Base-by-base conservation (phyloP, 176 grass and related monocot genomes). In the Zoysia pacifica region DNA sequence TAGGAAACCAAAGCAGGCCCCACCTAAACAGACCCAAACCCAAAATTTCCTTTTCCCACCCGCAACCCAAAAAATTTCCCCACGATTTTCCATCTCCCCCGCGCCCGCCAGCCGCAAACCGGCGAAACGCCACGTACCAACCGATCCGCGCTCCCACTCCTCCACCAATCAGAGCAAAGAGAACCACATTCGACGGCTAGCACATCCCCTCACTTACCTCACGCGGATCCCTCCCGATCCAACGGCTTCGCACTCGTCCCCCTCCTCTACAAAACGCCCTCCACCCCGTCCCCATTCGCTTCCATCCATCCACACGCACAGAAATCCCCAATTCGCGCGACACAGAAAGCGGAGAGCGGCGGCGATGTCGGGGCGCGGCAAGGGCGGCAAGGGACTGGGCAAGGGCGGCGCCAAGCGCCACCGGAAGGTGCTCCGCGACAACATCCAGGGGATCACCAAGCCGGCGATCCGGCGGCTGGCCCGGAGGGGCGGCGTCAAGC, bases 371-470 rank as follows among this genome's bases (percentile, higher is more conserved):
- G 94, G 94, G 2, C 91, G 89, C 11, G 94, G 94, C 9, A 97
- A 97, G 85, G 91, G 94, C n/a, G 94, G 87, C 63, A 97, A 97
- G 85, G 94, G 94, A 4, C 39, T 97, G 58, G 91, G 91, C 4
- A 97, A 97, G 91, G 94, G 94, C 61, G 94, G 91, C 15, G 91
- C 94, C 14, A 97, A 97, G 89, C 86, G 94, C 16, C 94, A 97
- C 78, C 75, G 94, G 16, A 97, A 97, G 91, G 94, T 97, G 10
- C 91, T 93, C 3, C 89, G 89, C 41, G 91, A 97, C 70, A 97
- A 97, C 86, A 97, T 97, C 77, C 91, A 97, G 91, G 94, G 94
- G 4, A 93, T 97, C 81, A 97, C 91, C 42, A 97, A 97, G 94
- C 91, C 94, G 74, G 94, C 94, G 18, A 97, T 97, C 52, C 91